Evolutionary conservation across 2,329 filamentous ascomycete species (phyloP).

Genomic region (Microcera coccophila): DNA sequence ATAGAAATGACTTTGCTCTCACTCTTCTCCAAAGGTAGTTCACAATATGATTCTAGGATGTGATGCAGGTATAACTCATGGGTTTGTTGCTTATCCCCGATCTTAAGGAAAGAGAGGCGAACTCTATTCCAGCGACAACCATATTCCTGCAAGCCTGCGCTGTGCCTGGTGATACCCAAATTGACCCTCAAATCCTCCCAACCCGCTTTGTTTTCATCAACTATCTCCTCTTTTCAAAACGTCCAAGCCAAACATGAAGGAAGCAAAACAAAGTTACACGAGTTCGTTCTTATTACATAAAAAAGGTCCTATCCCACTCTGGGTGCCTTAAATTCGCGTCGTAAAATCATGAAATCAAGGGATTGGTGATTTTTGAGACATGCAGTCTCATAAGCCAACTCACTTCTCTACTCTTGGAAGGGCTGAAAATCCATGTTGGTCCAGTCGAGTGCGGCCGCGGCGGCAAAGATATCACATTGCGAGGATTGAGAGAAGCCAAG

Average conservation of each 20-base stretch:
- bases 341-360: constrained; percentile 23
- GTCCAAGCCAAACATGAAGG: constrained; percentile 10
- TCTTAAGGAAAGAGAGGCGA: constrained; percentile 21
- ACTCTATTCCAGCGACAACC: constrained; percentile 24
- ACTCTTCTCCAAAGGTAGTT: too few species aligned
- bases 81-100: constrained; percentile 23
- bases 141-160: constrained; percentile 17
- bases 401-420: constrained; percentile 30
- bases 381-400: constrained; percentile 20
- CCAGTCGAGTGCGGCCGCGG: too few species aligned
- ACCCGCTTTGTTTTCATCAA: constrained; percentile 4
- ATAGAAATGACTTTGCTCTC: too few species aligned
- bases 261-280: constrained; percentile 13
- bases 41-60: too few species aligned
- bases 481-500: constrained; percentile 51
- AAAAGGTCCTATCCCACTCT: constrained; percentile 11
- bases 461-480: constrained; percentile 49
- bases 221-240: constrained; percentile 6
- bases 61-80: constrained; percentile 6
- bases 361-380: constrained; percentile 13
- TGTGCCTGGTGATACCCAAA: constrained; percentile 20
- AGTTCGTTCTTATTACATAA: constrained; percentile 24
- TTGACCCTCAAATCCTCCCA: too few species aligned
- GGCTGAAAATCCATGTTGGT: constrained; percentile 31
- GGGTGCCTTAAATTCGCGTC: constrained; percentile 19